A percentile compares a stretch with the other conserved stretches of the same genome.
phyloP scores from a whole-genome alignment of 768 basidiomycete species.

The Tremella yokohamensis region DNA sequence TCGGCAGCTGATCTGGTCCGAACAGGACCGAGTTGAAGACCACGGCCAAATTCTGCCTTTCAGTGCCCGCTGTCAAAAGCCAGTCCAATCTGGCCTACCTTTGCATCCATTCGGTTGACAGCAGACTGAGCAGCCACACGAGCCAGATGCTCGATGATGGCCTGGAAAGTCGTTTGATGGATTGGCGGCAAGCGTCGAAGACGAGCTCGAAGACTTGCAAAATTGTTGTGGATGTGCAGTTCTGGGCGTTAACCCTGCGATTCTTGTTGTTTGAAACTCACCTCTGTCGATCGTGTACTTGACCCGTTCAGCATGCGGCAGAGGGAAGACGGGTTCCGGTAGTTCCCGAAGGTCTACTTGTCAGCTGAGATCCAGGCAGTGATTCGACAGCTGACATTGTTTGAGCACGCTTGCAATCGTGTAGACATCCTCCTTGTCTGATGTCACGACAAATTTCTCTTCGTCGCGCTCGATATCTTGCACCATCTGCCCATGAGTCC shows the following conservation, averaged over 20 bases:
- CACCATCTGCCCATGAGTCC: slow-evolving; percentile 59
- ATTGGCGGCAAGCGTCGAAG: slow-evolving; percentile 76
- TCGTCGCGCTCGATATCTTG: slow-evolving; percentile 86
- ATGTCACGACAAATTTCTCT: slow-evolving; percentile 65
- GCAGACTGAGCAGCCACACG: slow-evolving; percentile 64
- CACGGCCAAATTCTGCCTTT: slow-evolving; percentile 71
- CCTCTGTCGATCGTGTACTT: slow-evolving; percentile 76
- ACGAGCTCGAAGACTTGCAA: slow-evolving; percentile 76
- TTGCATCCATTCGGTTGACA: slow-evolving; percentile 89
- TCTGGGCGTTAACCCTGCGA: slow-evolving; percentile 53
- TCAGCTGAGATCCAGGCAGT: slow-evolving; percentile 53
- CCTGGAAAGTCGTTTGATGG: slow-evolving; percentile 78
- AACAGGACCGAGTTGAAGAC: slow-evolving; percentile 82
- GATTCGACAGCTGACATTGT: slow-evolving; percentile 48
- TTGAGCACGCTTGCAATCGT: slow-evolving; percentile 81
- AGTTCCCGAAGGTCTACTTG: slow-evolving; percentile 68
- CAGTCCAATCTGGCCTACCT: slow-evolving; percentile 20
- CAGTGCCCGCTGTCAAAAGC: not conserved
- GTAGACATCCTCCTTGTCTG: slow-evolving; percentile 69
- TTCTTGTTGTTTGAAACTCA: slow-evolving; percentile 42
- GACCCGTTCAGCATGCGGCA: slow-evolving; percentile 71
- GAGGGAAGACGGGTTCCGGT: slow-evolving; percentile 83
- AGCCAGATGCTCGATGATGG: slow-evolving; percentile 75
- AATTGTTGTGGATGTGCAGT: slow-evolving; percentile 67
- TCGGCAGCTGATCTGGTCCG: slow-evolving; percentile 84